Evolutionary conservation across 2,329 filamentous ascomycete genomes (phyloP), one percentile per base, ranked within the genome.

Genomic region (Tolypocladium endophyticum): DNA sequence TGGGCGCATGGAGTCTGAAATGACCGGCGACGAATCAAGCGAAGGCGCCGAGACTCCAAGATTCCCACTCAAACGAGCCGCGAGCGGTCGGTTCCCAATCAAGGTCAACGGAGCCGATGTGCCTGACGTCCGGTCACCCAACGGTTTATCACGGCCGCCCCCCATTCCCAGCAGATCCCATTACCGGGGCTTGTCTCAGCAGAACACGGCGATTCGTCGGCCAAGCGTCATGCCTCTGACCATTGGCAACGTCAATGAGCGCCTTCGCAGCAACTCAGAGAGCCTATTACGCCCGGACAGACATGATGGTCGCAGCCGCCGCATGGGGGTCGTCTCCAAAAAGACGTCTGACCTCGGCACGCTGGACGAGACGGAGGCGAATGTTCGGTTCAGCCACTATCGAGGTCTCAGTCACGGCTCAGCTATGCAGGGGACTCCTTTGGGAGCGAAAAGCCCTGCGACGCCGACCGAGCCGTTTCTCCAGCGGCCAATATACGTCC

Each of bases 31-130:
- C 61, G 84, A 86, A 64, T 81, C 76, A 14, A 89, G 87, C 64
- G 92, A 96, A 68, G 87, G 84, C 47, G 84, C 86, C 23, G 92
- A 96, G 70, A 92, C 89, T 0, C 92, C 90, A 11, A 87, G 90
- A 38, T 85, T 88, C 59, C 83, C 81, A 1, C 72, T 84, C 62
- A 86, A 83, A 69, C 81, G 85, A 60, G 82, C 81, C 43, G 79
- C 83, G 56, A 87, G 85, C 65, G 85, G 85, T 28, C 80, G 85
- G 18, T 88, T 88, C 64, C 85, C 85, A 2, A 83, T 88, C 67
- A 87, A 86, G 66, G 88, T 91, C 57, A 90, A 89, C 69, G 87
- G 88, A 20, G 81, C 85, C 56, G 90, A 94, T 59, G 76, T 87
- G 4, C 76, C 82, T 41, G 85, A 87, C 64, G 76, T 84, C 52